Evolutionary conservation across 495 filamentous ascomycete species (phyloP), one percentile per base, ranked within the genome.

Genomic region (Zalerion maritima): DNA sequence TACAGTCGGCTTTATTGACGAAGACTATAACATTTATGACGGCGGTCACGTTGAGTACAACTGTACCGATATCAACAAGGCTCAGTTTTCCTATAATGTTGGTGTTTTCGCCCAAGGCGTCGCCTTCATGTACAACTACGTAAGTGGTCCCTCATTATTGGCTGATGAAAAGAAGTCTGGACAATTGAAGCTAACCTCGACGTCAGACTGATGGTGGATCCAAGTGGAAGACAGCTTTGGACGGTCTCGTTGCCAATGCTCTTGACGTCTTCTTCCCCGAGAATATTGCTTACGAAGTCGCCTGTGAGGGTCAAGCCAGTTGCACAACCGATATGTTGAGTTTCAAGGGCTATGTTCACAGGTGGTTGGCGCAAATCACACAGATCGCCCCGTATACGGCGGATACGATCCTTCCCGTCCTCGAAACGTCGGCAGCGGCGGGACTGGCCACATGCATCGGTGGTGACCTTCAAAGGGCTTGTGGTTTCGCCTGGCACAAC

Each of bases 281-380:
- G 8, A 54, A 60, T 14, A 54, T 58, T 5, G 50, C 67, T 14
- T 69, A 64, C 40, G 82, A 89, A 47, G 44, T 67, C 14, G 64
- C 70, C 14, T 89, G 82, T 56, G 81, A 86, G 46, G 50, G 45
- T 42, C 36, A 53, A 55, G 32, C 64, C 41, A 50, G 55, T 1
- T 86, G 81, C 57, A 71, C 79, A 32, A 69, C 71, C 21, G 81
- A 89, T 43, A 80, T 85, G 58, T 65, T 67, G 23, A 80, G 75
- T 21, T 92, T 86, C 71, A 92, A 89, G 54, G 80, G 79, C 19
- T 91, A 85, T 55, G 59, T 87, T 10, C 59, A 80, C 14, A 78
- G 84, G 14, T 92, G 81, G 78, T 66, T 92, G 52, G 71, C 72
- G n/a, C 55, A 60, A 4, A 65, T 70, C 3, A 75, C 75, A 5